Conservation (phyloP, 352 stramenopile species). For the Pythium brassicae region DNA sequence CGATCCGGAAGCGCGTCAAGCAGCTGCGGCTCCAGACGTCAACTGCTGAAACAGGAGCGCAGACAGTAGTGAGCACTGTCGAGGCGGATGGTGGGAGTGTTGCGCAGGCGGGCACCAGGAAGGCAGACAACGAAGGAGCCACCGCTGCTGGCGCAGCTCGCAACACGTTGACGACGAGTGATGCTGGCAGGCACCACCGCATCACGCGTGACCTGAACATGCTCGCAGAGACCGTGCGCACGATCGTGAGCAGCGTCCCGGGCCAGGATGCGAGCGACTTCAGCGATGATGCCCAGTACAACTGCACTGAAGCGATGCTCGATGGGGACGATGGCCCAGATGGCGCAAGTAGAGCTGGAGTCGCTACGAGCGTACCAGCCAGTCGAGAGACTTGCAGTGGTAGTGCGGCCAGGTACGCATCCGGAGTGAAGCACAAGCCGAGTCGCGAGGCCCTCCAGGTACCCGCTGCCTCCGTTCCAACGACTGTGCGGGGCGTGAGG, state of each 20-base stretch:
- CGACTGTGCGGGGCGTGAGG: slow-evolving; percentile 30
- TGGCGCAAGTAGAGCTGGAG: no score
- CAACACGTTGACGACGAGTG: slow-evolving; percentile 1
- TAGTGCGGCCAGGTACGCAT: slow-evolving; percentile 11
- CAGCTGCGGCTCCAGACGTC: slow-evolving; percentile 7
- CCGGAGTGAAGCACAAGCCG: slow-evolving; percentile 20
- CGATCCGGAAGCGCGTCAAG: slow-evolving; percentile 19
- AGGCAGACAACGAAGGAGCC: background rate
- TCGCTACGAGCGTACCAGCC: no score
- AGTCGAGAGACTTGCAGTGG: no score
- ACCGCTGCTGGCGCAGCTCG: slow-evolving; percentile 1
- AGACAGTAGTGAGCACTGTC: background rate
- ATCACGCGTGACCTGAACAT: slow-evolving; percentile 45
- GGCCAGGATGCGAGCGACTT: background rate
- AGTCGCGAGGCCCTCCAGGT: slow-evolving; percentile 26
- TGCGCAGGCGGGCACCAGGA: background rate
- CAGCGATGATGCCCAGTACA: background rate
- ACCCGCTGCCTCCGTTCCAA: slow-evolving; percentile 26
- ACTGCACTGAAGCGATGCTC: background rate
- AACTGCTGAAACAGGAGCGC: no score
- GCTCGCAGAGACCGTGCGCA: slow-evolving; percentile 53
- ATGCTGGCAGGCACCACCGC: background rate
- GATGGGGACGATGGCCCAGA: background rate
- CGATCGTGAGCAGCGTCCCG: slow-evolving; percentile 34
- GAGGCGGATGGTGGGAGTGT: background rate